Percentiles rank a stretch among this genome's conserved stretches.
Conservation (phyloP, 352 stramenopile genomes). For the Phytophthora foliorum region DNA sequence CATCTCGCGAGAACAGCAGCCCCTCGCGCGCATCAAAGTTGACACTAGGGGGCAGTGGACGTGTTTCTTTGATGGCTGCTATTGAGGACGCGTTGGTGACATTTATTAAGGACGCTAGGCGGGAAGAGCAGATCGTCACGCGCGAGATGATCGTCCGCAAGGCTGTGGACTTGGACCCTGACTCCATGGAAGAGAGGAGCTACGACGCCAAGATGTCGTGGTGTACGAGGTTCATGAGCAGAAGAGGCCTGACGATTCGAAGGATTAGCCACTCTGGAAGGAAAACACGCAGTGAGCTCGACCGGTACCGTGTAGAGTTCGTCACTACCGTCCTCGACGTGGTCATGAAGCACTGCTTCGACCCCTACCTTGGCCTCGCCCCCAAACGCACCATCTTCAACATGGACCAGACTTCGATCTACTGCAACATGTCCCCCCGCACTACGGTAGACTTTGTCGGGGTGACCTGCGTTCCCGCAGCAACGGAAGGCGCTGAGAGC, state of each 20-base stretch:
- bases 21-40: not conserved
- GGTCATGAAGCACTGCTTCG: not conserved
- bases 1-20: not conserved
- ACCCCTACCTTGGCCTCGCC: not conserved
- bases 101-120: not conserved
- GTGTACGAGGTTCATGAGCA: not conserved
- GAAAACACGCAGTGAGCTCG: not conserved
- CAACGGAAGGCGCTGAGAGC: conserved; percentile 6
- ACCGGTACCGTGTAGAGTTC: not conserved
- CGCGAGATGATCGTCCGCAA: not conserved
- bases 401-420: not conserved
- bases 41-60: not conserved
- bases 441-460: not conserved
- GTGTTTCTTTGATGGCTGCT: not conserved
- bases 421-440: not conserved
- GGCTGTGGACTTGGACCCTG: not conserved
- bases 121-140: not conserved
- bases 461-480: not conserved
- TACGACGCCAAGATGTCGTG: not conserved
- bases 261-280: not conserved
- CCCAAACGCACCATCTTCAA: not conserved
- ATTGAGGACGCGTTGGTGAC: not conserved
- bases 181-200: not conserved
- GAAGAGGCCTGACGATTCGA: not conserved
- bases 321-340: not conserved